A percentile compares a stretch with the other conserved stretches of the same genome.
These are phyloP conservation scores for Dryas drummondii DNA, from an alignment of 306 rosid genomes.

Conservation along the genomic window DNA sequence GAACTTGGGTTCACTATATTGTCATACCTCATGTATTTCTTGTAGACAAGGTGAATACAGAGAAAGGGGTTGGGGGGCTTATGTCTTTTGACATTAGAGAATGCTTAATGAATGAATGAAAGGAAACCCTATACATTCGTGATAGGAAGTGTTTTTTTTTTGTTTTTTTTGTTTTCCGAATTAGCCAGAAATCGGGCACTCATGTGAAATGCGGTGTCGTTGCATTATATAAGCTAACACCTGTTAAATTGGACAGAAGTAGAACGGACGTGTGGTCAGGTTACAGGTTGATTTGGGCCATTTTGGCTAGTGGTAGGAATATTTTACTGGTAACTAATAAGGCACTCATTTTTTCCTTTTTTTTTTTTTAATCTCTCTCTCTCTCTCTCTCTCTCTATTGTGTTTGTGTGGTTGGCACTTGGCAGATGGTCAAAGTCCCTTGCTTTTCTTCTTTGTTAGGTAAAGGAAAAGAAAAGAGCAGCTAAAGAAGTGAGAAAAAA, in stretches of 20 bases:
- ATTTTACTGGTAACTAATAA: not conserved
- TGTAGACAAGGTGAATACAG: not conserved
- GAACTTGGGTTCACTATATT: not conserved
- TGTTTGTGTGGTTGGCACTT: not conserved
- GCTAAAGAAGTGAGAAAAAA: not conserved
- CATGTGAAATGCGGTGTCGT: too few species aligned
- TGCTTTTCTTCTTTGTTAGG: not conserved
- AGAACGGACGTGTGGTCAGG: not conserved
- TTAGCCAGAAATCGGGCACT: too few species aligned
- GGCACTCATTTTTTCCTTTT: not conserved
- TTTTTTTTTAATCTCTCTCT: not conserved
- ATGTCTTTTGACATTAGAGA: not conserved
- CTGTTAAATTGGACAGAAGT: too few species aligned
- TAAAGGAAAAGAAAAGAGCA: not conserved
- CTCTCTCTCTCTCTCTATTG: not conserved
- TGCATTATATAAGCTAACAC: too few species aligned
- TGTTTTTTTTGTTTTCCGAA: too few species aligned
- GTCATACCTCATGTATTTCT: slow-evolving; percentile 1
- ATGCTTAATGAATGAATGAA: not conserved
- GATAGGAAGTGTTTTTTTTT: too few species aligned
- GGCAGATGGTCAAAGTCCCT: not conserved
- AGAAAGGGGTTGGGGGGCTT: not conserved
- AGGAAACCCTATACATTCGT: too few species aligned
- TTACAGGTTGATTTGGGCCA: not conserved
- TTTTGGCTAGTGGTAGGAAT: too few species aligned